phyloP scores from a whole-genome alignment of 768 basidiomycete species.

The Boletus fagicola region DNA sequence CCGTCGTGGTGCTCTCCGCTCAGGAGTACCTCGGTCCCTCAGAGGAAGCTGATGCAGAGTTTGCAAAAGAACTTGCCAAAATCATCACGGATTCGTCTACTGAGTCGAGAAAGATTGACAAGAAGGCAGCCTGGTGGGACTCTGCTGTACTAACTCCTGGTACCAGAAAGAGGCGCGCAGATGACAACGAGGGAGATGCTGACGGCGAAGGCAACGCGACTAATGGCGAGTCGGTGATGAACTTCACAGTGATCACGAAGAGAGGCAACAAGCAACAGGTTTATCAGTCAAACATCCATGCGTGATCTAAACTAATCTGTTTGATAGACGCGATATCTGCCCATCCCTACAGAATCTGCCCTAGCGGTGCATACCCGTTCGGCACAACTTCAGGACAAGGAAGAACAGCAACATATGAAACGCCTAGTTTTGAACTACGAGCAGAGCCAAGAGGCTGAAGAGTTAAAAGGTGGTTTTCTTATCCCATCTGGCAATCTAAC shows the following conservation, averaged over 20 bases:
- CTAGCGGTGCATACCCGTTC: slow-evolving; percentile 88
- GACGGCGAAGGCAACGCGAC: slow-evolving; percentile 37
- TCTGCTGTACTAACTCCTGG: slow-evolving; percentile 72
- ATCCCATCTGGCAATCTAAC: background rate
- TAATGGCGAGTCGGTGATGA: slow-evolving; percentile 57
- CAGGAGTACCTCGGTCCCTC: slow-evolving; percentile 79
- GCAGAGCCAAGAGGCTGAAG: slow-evolving; percentile 84
- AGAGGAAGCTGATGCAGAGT: slow-evolving; percentile 89
- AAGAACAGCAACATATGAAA: slow-evolving; percentile 96
- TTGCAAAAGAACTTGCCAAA: slow-evolving; percentile 93
- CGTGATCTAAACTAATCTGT: slow-evolving; percentile 9
- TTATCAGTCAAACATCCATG: slow-evolving; percentile 2
- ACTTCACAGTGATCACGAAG: slow-evolving; percentile 90
- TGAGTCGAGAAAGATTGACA: slow-evolving; percentile 83
- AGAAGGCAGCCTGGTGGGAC: slow-evolving; percentile 90
- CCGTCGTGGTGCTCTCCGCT: slow-evolving; percentile 65
- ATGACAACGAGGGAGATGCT: slow-evolving; percentile 56
- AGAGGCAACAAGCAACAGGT: slow-evolving; percentile 92
- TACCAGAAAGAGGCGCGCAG: slow-evolving; percentile 60
- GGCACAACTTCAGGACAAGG: slow-evolving; percentile 91
- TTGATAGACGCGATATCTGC: slow-evolving; percentile 75
- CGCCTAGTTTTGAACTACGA: slow-evolving; percentile 90
- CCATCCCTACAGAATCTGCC: slow-evolving; percentile 83
- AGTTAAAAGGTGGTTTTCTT: slow-evolving; percentile 58
- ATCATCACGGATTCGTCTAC: slow-evolving; percentile 86